phyloP scores from a whole-genome alignment of 257 asterid genomes.

The Petunia secreta region DNA sequence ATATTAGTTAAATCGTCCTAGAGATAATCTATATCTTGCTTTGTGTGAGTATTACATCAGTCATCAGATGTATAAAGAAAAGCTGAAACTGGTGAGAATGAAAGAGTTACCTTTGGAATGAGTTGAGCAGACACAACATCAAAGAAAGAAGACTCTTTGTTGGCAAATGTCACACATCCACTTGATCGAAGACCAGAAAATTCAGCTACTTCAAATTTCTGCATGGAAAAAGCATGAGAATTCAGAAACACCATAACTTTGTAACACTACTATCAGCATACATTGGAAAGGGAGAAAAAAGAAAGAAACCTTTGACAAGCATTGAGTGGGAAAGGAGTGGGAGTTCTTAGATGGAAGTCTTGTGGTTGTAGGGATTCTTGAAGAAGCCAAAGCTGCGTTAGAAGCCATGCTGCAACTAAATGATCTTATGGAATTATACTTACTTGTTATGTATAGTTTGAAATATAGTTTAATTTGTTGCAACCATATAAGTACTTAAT shows the following conservation, averaged over 20 bases:
- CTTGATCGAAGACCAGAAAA: slow-evolving; percentile 71
- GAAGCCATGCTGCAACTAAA: slow-evolving; percentile 77
- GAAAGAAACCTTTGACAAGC: slow-evolving; percentile 64
- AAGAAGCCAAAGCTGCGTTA: slow-evolving; percentile 87
- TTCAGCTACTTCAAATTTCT: slow-evolving; percentile 71
- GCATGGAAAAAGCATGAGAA: slow-evolving; percentile 31
- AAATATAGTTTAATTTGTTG: slow-evolving; percentile 10
- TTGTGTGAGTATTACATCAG: background rate
- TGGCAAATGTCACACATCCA: slow-evolving; percentile 59
- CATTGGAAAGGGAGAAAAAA: background rate
- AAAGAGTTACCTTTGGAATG: slow-evolving; percentile 53
- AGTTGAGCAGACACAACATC: slow-evolving; percentile 73
- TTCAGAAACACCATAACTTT: background rate
- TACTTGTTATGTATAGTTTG: slow-evolving; percentile 31
- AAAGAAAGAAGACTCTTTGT: slow-evolving; percentile 62
- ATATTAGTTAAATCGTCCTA: background rate
- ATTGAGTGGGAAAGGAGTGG: slow-evolving; percentile 58
- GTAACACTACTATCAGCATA: background rate
- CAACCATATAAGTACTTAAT: background rate
- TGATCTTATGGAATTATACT: slow-evolving; percentile 16
- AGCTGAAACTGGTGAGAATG: background rate
- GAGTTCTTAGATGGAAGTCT: slow-evolving; percentile 57
- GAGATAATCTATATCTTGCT: background rate
- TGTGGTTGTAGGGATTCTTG: slow-evolving; percentile 75
- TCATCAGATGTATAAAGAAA: background rate